These are phyloP conservation scores for Eleusine coracana DNA, from an alignment of 176 grass and related monocot species.

Conservation along the genomic window DNA sequence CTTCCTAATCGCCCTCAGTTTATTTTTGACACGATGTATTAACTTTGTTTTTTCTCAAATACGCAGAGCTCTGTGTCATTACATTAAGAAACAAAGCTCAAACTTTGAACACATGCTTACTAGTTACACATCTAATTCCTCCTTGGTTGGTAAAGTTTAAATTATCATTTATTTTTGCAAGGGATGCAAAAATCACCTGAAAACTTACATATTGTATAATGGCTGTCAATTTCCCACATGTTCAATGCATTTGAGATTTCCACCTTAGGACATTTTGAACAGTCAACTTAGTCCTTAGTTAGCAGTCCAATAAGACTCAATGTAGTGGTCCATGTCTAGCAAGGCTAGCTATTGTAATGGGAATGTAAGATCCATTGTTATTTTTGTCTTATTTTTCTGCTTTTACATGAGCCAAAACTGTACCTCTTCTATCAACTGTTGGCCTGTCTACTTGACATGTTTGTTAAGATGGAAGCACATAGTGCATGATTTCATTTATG, in stretches of 20 bases:
- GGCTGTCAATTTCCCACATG: background rate
- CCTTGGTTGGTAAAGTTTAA: background rate
- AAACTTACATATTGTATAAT: background rate
- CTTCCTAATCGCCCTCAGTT: background rate
- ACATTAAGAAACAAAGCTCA: background rate
- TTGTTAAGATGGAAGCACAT: too few relatives aligned
- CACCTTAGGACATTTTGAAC: too few relatives aligned
- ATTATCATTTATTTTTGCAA: background rate
- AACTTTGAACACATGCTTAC: background rate
- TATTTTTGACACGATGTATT: background rate
- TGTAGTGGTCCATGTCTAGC: background rate
- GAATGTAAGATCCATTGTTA: background rate
- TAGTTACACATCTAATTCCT: background rate
- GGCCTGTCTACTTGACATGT: background rate
- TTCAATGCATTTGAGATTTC: background rate
- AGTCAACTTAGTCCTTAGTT: background rate
- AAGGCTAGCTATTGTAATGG: background rate
- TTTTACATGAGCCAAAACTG: constrained; percentile 7
- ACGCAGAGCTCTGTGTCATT: background rate
- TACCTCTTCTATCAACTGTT: constrained; percentile 11
- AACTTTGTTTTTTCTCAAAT: background rate
- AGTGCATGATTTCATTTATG: too few relatives aligned
- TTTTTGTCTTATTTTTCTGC: constrained; percentile 11
- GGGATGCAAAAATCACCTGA: background rate
- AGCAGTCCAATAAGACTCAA: background rate